Evolutionary conservation across 257 asterid species (phyloP).

Genomic region (Catharanthus roseus): DNA sequence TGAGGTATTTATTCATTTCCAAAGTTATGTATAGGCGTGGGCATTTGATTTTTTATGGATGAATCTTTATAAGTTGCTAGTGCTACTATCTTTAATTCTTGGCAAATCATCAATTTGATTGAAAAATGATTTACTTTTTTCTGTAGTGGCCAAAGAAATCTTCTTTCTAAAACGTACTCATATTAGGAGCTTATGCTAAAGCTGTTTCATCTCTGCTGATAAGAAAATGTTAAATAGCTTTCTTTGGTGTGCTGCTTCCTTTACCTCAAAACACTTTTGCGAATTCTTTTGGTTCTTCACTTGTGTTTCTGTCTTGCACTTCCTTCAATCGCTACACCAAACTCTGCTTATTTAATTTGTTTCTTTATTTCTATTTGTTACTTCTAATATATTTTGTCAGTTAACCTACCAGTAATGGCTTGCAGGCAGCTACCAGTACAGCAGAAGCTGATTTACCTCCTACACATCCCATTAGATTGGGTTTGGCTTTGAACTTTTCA

Average conservation of each 20-base stretch:
- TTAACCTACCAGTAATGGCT: not conserved
- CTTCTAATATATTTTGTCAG: not conserved
- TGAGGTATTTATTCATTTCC: constrained; percentile 24
- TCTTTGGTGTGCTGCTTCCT: not conserved
- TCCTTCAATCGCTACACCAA: not conserved
- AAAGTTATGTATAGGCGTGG: not conserved
- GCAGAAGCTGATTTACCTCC: constrained; percentile 84
- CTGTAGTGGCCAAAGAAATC: not conserved
- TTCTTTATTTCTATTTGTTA: not conserved
- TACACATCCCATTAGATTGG: constrained; percentile 90
- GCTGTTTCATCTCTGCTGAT: not conserved
- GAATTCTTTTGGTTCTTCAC: not conserved
- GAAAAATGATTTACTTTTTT: not conserved
- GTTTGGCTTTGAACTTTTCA: constrained; percentile 84
- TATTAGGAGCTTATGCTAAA: not conserved
- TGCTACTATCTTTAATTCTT: not conserved
- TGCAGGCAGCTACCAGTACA: constrained; percentile 64
- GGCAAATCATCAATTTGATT: not conserved
- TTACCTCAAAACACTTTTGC: not conserved
- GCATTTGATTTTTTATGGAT: not conserved
- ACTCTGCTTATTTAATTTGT: not conserved
- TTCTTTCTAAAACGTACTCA: not conserved
- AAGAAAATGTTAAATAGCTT: not conserved
- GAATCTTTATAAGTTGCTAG: not conserved
- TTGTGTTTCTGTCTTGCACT: not conserved